These are phyloP conservation scores for Coemansia sp. DNA, from an alignment of 192 early-diverging fungal species.

Conservation along the genomic window DNA sequence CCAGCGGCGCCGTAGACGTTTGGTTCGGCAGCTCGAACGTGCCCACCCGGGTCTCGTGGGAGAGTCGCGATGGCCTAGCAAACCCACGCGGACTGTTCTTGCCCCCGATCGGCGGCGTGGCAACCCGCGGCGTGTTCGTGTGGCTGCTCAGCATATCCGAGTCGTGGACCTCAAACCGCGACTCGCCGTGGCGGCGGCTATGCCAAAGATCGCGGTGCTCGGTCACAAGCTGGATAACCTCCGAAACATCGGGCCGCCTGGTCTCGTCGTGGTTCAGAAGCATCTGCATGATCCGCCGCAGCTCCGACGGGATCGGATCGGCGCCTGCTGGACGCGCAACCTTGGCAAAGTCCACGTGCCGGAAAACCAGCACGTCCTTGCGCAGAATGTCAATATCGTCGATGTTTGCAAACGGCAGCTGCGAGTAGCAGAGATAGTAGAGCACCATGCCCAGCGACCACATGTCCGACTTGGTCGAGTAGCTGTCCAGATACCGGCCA, in stretches of 20 bases:
- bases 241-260: conserved; percentile 34
- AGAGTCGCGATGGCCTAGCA: background rate
- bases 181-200: conserved; percentile 24
- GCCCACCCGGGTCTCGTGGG: background rate
- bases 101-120: background rate
- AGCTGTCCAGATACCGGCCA: conserved; percentile 71
- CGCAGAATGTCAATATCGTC: conserved; percentile 87
- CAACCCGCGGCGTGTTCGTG: conserved; percentile 11
- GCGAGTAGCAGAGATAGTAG: conserved; percentile 85
- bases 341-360: conserved; percentile 28
- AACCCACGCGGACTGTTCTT: background rate
- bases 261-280: conserved; percentile 38
- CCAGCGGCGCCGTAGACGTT: background rate
- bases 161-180: conserved; percentile 37
- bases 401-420: conserved; percentile 75
- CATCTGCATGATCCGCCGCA: conserved; percentile 32
- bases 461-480: conserved; percentile 85
- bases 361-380: conserved; percentile 72
- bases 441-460: conserved; percentile 94
- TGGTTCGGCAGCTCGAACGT: background rate
- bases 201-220: conserved; percentile 36
- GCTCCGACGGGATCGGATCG: conserved; percentile 30
- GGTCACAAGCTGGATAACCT: conserved; percentile 20
- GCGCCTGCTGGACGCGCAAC: conserved; percentile 12
- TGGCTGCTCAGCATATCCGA: conserved; percentile 27